Evolutionary conservation across 441 rosid genomes (phyloP), one percentile per base, ranked within the genome.

Genomic region (Jatropha multifida): DNA sequence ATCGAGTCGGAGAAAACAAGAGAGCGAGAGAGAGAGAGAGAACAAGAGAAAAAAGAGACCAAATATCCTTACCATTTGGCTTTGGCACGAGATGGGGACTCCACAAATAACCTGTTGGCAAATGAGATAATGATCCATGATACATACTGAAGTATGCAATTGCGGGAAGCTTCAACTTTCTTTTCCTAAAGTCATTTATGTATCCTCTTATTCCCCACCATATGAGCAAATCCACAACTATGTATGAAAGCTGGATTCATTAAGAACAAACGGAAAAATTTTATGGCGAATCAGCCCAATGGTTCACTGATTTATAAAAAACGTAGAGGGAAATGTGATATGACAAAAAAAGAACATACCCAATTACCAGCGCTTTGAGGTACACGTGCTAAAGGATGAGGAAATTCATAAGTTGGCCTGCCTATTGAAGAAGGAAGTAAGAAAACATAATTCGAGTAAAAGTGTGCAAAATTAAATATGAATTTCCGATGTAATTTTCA

Each of bases 391-490:
- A 94, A 85, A 51, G 99, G 99, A 73, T 96, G 97, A 80, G 98
- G 96, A 82, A 96, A 94, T 84, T 92, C 99, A 84, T 86, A 86
- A 55, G 99, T 96, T 40, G 99, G 99, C 98, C 99, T 96, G 99
- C 87, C 97, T 88, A 96, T 84, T 75, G 76, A 82, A 81, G 79
- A 84, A 76, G 61, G 86, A 83, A 82, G 88, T 96, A 79, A 91
- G 94, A 77, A 79, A 78, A 67, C 70, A 86, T 62, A 75, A 64
- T 81, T 68, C 46, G 61, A 62, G 81, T 60, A 77, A 68, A 58
- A 68, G 42, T 40, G 68, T 72, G 13, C 17, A 37, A 5, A 56
- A 56, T 23, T 37, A 64, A 68, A 49, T 56, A 40, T 2, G 48
- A 44, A 8, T 44, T 37, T 38, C 37, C 60, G 20, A 37, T 71